Conservation (phyloP, 352 stramenopile genomes). For the Hyaloperonospora brassicae region DNA sequence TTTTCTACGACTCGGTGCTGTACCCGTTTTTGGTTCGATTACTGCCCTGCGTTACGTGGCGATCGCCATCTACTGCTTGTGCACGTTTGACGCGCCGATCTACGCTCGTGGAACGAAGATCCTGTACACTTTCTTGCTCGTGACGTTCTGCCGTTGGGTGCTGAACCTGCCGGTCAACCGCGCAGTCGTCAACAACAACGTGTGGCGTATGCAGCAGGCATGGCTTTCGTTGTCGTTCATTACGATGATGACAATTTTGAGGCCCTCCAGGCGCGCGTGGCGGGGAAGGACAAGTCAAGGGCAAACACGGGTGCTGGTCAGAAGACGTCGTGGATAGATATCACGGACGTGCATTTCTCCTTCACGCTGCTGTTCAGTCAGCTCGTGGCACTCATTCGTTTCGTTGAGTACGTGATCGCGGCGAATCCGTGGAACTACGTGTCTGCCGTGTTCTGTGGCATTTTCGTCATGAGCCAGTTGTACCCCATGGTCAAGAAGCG, state of each 20-base stretch:
- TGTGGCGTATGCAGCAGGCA: conserved; percentile 84
- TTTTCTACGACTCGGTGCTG: too few relatives aligned
- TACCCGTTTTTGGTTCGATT: too few relatives aligned
- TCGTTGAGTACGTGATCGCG: conserved; percentile 86
- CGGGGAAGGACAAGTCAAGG: conserved; percentile 82
- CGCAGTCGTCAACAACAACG: conserved; percentile 83
- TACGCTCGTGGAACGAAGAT: conserved; percentile 75
- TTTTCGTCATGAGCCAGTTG: conserved; percentile 81
- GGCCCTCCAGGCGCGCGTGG: conserved; percentile 65
- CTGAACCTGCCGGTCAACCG: conserved; percentile 80
- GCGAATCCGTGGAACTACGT: conserved; percentile 86
- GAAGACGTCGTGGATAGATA: conserved; percentile 85
- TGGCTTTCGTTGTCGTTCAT: conserved; percentile 89
- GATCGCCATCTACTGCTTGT: conserved; percentile 83
- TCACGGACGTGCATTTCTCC: conserved; percentile 84
- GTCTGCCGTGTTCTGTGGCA: conserved; percentile 82
- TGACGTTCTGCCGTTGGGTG: conserved; percentile 74
- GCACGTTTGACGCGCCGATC: conserved; percentile 75
- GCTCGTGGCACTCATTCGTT: conserved; percentile 70
- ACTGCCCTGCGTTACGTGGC: conserved; percentile 79
- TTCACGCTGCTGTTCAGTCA: conserved; percentile 75
- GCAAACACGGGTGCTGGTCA: conserved; percentile 84
- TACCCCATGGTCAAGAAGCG: conserved; percentile 90
- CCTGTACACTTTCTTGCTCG: conserved; percentile 82
- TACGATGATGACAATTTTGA: conserved; percentile 80